Conservation (phyloP, 2,329 filamentous ascomycete genomes). For the Fusarium virguliforme region DNA sequence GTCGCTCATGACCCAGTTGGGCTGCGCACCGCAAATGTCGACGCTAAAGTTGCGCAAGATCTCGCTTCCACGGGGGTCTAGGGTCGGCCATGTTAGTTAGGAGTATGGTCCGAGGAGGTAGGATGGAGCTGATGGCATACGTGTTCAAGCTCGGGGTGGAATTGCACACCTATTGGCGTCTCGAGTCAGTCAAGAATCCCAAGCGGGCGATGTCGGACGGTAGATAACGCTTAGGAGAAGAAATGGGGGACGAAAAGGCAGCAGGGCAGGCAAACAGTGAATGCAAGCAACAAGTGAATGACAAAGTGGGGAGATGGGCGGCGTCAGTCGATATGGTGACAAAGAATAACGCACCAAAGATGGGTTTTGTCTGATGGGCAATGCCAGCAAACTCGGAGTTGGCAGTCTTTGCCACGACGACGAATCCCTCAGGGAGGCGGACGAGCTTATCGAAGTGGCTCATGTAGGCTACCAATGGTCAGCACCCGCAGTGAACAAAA, state of each 20-base stretch:
- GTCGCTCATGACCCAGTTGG: conserved; percentile 88
- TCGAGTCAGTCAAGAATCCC: not conserved
- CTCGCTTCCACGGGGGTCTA: conserved; percentile 79
- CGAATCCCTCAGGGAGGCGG: conserved; percentile 13
- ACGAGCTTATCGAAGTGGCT: conserved; percentile 13
- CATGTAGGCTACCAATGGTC: not conserved
- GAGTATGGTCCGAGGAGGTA: conserved; percentile 44
- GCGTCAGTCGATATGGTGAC: not conserved
- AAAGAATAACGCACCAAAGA: conserved; percentile 10
- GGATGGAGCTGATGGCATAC: conserved; percentile 34
- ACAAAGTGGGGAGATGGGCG: not conserved
- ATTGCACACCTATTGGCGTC: conserved; percentile 76
- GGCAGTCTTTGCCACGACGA: conserved; percentile 3
- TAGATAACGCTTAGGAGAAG: not conserved
- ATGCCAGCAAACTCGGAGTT: conserved; percentile 20
- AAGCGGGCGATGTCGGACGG: not conserved
- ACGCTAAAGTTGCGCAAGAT: conserved; percentile 88
- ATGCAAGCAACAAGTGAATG: not conserved
- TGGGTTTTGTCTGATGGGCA: conserved; percentile 12
- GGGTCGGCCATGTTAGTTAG: not conserved
- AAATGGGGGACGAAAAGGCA: not conserved
- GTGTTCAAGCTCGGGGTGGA: conserved; percentile 83
- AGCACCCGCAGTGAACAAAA: not conserved
- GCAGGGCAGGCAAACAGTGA: not conserved
- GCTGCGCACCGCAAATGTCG: conserved; percentile 82